phyloP scores from a whole-genome alignment of 805 yeast species.

The Ogataea trehaloabstinens region DNA sequence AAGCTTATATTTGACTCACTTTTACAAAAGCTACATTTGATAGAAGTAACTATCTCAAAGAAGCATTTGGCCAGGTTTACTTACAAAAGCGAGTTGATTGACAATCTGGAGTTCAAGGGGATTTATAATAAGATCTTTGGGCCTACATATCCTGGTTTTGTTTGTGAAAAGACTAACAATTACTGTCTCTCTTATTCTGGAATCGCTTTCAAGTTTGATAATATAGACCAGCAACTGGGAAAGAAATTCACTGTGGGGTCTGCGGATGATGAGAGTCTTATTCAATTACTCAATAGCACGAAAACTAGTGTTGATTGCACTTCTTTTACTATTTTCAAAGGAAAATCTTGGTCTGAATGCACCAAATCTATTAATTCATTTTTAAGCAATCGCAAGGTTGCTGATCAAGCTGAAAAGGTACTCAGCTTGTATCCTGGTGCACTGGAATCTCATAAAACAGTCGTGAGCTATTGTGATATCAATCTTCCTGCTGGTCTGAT shows the following conservation, averaged over 20 bases:
- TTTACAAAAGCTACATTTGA: conserved; percentile 25
- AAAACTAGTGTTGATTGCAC: conserved; percentile 36
- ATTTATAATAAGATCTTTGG: conserved; percentile 59
- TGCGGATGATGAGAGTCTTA: conserved; percentile 13
- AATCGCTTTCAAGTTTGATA: conserved; percentile 46
- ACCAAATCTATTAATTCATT: conserved; percentile 4
- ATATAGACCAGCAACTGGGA: conserved; percentile 6
- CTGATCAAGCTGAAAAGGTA: background rate
- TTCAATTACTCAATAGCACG: conserved; percentile 24
- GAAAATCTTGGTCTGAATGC: conserved; percentile 34
- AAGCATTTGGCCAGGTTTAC: conserved; percentile 12
- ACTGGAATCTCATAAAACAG: conserved; percentile 3
- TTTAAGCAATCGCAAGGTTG: conserved; percentile 2
- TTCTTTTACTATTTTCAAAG: conserved; percentile 40
- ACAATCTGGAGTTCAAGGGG: conserved; percentile 34
- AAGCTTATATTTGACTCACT: conserved; percentile 27
- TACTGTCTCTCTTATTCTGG: conserved; percentile 58
- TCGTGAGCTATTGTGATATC: conserved; percentile 11
- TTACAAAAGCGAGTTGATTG: conserved; percentile 23
- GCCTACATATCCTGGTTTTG: conserved; percentile 57
- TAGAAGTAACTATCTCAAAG: conserved; percentile 22
- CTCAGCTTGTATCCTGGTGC: conserved; percentile 4
- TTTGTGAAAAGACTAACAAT: conserved; percentile 24
- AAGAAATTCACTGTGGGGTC: background rate
- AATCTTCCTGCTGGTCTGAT: conserved; percentile 17